Base-by-base conservation (phyloP, 768 basidiomycete species). In the Infundibulicybe gibba region DNA sequence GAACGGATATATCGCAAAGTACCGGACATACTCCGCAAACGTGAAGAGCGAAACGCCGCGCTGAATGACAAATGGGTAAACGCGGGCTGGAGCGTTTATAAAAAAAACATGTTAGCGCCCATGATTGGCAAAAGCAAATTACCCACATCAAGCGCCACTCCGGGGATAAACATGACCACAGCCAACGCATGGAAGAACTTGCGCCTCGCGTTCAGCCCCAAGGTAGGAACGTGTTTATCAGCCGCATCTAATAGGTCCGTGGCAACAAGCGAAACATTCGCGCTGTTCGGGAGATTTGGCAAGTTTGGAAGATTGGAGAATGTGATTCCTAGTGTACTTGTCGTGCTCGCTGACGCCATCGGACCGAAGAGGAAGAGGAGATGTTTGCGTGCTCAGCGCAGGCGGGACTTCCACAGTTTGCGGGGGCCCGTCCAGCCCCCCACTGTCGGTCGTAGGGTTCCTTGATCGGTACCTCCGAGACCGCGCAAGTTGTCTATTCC, bases 111-210 rank as follows among this genome's bases (percentile, higher is more conserved):
- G 48, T 34, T 32, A 32, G 42, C 32, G 45, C 38, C 34, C 49
- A 21, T 43, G 41, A 49, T 17, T 35, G 47, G 32, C 51, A n/a
- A 45, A 41, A 40, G 43, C 25, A 37, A 51, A 30, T 43, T 38
- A 80, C 88, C 71, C 58, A 94, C 94, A 65, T 98, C 97, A 61
- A 91, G 65, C 1, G 85, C 90, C 49, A 98, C 82, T 0, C 97
- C 97, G 6, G 97, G 97, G 30, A 95, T 69, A 61, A 99, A 97
- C 94, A 98, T 97, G 21, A 90, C 75, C 40, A 98, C 94, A 2
- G 95, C 92, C 45, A 98, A 72, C 17, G 83, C 93, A 68, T 99
- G 97, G 69, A 99, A 99, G 66, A 89, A 97, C 66, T 99, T 99
- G 43, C 97, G 77, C 50, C 97, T 77, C 19, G 89, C 90, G 63